Conservation (phyloP, 257 asterid species). For the Cynanchum wilfordii region DNA sequence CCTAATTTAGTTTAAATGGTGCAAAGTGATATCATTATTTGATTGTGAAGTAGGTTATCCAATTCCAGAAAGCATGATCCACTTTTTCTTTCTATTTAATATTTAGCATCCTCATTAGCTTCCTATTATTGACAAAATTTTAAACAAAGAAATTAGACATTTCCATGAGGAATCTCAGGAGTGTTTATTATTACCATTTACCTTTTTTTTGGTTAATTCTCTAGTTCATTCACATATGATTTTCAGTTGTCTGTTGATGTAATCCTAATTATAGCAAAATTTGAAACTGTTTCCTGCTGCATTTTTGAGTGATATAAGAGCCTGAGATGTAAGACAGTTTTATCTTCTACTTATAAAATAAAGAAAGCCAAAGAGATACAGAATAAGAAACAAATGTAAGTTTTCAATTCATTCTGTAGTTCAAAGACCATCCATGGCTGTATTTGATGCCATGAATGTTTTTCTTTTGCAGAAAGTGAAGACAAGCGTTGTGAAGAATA, state of each 20-base stretch:
- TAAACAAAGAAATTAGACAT: neutral
- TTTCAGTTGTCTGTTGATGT: neutral
- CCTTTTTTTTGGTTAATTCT: too few species aligned
- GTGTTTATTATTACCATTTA: neutral
- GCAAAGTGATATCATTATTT: neutral
- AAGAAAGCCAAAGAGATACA: neutral
- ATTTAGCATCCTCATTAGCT: neutral
- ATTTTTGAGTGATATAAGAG: neutral
- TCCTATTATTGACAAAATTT: neutral
- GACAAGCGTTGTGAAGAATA: constrained; percentile 56
- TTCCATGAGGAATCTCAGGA: neutral
- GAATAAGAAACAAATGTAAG: neutral
- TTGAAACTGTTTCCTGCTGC: neutral
- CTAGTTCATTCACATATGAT: neutral
- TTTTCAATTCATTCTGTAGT: neutral
- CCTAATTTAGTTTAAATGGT: neutral
- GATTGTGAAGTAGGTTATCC: neutral
- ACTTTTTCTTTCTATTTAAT: neutral
- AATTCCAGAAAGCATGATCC: neutral
- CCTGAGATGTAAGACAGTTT: neutral
- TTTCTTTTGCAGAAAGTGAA: constrained; percentile 50
- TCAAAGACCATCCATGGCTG: neutral
- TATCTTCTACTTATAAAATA: neutral
- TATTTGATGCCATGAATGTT: neutral
- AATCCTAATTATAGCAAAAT: neutral